Evolutionary conservation across 208 protist genomes (phyloP), one percentile per base, ranked within the genome.

Genomic region (Leptomonas pyrrhocoris): DNA sequence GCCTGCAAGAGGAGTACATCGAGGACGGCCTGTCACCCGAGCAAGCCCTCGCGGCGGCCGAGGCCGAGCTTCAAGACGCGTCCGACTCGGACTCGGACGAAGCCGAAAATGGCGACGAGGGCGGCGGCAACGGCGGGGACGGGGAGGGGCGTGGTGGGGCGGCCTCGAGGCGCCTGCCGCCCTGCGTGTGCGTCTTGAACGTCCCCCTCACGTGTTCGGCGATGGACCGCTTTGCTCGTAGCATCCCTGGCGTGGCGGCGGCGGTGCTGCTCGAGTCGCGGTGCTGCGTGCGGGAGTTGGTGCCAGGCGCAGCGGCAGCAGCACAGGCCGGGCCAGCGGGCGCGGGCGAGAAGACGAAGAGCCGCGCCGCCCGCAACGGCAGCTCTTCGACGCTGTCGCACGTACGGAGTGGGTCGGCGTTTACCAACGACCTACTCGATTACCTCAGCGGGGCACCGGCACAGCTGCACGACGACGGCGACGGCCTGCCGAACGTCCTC

Each of bases 21-120:
- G 91, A 96, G 68, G 91, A 96, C 23, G 91, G 88, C 0, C 73
- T 96, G 27, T 56, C 49, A 2, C 73, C 76, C 0, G 88, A 65
- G 11, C 84, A 92, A 15, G 91, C 91, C 1, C 59, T 59, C 5
- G 60, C 34, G 28, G 81, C 80, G 8, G 88, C 85, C 11, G 36
- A 66, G 27, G 85, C 78, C 7, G 83, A 87, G 11, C 43, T 81
- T 43, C 61, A 59, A 12, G 84, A 81, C 9, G 46, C 75, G 25
- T 74, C 79, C 27, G 79, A 70, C 11, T 82, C 76, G 1, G 77
- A 79, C 15, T 43, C 27, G 3, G 76, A 83, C 25, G 69, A 55
- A 2, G 68, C 62, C 18, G 79, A 61, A 2, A 75, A 74, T n/a
- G 63, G 73, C 23, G 73, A 73, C 15, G 74, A 45, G 19, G 68